phyloP scores from a whole-genome alignment of 106 monocot genomes.

The Cymbidium sinense region DNA sequence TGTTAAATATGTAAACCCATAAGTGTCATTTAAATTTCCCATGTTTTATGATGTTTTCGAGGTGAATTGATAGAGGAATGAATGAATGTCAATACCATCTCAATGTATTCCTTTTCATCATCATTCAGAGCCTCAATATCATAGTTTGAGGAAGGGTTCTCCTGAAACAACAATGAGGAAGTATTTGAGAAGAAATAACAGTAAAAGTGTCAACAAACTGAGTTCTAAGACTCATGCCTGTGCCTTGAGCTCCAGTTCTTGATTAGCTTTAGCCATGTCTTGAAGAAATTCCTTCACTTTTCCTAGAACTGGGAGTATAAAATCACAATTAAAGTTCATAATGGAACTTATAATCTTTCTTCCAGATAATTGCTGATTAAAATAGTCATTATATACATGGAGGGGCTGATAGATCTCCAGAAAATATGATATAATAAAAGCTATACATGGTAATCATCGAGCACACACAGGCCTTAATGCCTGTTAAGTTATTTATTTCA shows the following conservation, averaged over 20 bases:
- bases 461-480: no score
- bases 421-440: no score
- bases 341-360: no score
- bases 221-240: conserved; percentile 16
- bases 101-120: conserved; percentile 67
- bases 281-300: conserved; percentile 76
- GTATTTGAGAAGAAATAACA: not conserved
- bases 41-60: not conserved
- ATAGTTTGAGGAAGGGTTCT: conserved; percentile 33
- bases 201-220: not conserved
- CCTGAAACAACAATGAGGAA: conserved; percentile 19
- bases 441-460: no score
- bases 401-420: no score
- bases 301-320: conserved; percentile 54
- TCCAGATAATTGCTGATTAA: no score
- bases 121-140: conserved; percentile 74
- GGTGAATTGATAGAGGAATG: not conserved
- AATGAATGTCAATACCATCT: conserved; percentile 47
- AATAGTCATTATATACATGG: no score
- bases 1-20: no score
- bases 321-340: not conserved
- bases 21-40: no score
- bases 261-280: conserved; percentile 72
- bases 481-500: no score
- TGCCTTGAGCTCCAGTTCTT: conserved; percentile 36